phyloP scores from a whole-genome alignment of 371 early-diverging fungal genomes.

The Actinomucor elegans region DNA sequence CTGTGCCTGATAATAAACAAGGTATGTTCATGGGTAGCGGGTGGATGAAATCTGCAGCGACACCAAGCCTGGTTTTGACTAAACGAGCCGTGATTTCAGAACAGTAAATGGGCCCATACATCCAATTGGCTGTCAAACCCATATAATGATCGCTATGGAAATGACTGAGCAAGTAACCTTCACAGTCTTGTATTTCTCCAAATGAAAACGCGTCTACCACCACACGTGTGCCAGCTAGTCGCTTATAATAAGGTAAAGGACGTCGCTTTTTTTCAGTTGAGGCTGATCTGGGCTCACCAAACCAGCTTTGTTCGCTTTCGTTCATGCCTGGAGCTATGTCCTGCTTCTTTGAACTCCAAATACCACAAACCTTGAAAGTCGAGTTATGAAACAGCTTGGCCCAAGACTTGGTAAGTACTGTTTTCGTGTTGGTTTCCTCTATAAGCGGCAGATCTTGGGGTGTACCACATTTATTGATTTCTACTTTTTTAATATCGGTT shows the following conservation, averaged over 20 bases:
- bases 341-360: slow-evolving; percentile 11
- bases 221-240: slow-evolving; percentile 61
- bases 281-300: not conserved
- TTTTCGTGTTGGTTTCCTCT: not conserved
- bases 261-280: not conserved
- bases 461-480: too few species aligned
- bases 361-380: slow-evolving; percentile 5
- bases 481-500: too few species aligned
- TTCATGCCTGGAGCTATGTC: slow-evolving; percentile 12
- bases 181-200: slow-evolving; percentile 70
- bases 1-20: slow-evolving; percentile 6
- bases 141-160: slow-evolving; percentile 92
- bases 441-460: not conserved
- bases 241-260: slow-evolving; percentile 1
- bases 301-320: slow-evolving; percentile 4
- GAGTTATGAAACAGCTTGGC: not conserved
- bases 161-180: slow-evolving; percentile 86
- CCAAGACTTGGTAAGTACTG: not conserved
- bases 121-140: slow-evolving; percentile 68
- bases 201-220: slow-evolving; percentile 90
- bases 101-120: slow-evolving; percentile 84
- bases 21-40: slow-evolving; percentile 71
- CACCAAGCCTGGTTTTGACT: slow-evolving; percentile 61
- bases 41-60: slow-evolving; percentile 54
- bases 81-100: slow-evolving; percentile 84